Evolutionary conservation across 306 rosid genomes (phyloP).

Genomic region (Prunus padus): DNA sequence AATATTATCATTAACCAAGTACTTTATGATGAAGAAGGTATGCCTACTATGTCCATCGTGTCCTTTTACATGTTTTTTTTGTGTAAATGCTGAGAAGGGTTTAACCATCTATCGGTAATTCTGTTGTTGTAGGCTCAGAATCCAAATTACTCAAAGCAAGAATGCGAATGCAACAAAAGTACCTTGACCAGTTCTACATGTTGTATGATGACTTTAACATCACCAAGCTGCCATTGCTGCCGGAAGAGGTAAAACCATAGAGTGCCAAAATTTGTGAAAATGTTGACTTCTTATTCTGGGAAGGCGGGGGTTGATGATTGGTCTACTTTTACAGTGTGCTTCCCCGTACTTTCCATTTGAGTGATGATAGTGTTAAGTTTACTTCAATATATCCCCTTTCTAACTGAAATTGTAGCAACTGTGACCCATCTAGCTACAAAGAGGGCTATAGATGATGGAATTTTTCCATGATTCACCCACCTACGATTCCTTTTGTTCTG

Average conservation of each 20-base stretch:
- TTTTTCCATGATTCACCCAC: background rate
- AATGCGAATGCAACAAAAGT: slow-evolving; percentile 97
- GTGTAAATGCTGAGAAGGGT: background rate
- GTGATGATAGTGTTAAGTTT: background rate
- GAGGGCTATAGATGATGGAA: background rate
- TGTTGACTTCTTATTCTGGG: background rate
- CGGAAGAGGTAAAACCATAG: slow-evolving; percentile 69
- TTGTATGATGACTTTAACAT: slow-evolving; percentile 92
- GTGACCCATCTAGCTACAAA: background rate
- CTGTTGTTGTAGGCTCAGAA: slow-evolving; percentile 58
- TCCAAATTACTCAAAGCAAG: slow-evolving; percentile 91
- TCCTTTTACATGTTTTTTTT: background rate
- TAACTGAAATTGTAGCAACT: background rate
- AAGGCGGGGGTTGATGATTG: background rate
- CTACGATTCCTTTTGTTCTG: background rate
- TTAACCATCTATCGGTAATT: slow-evolving; percentile 1
- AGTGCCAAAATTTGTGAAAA: background rate
- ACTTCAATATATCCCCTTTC: background rate
- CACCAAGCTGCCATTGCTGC: slow-evolving; percentile 91
- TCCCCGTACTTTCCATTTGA: background rate
- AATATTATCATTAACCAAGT: slow-evolving; percentile 97
- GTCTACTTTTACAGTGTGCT: background rate
- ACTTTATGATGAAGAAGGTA: slow-evolving; percentile 82
- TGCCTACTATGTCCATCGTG: slow-evolving; percentile 6
- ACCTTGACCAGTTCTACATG: slow-evolving; percentile 92